These are phyloP conservation scores for Colletotrichum viniferum DNA, from an alignment of 2,329 filamentous ascomycete genomes.

Conservation along the genomic window DNA sequence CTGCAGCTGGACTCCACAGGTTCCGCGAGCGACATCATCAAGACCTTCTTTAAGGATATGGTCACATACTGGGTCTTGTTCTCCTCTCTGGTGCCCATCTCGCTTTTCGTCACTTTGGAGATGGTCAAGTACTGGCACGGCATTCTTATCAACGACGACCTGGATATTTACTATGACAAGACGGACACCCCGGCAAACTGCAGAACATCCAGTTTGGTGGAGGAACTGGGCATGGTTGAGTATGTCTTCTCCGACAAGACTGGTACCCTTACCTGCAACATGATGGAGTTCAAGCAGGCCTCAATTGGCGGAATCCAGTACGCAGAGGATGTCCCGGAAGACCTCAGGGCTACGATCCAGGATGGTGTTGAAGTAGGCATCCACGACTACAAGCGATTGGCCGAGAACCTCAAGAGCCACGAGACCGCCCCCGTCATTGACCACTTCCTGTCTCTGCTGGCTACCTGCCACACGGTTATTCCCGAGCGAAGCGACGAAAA, in stretches of 20 bases:
- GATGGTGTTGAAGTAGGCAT: conserved; percentile 81
- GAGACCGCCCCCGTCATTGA: conserved; percentile 60
- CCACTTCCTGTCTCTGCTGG: conserved; percentile 85
- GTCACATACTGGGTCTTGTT: conserved; percentile 99
- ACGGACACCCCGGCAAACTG: conserved; percentile 96
- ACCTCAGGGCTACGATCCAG: conserved; percentile 78
- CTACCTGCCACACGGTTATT: conserved; percentile 97
- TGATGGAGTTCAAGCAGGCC: conserved; percentile 98
- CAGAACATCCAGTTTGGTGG: conserved; percentile 92
- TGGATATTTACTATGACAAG: conserved; percentile 97
- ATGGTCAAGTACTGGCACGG: conserved; percentile 98
- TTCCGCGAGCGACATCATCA: conserved; percentile 58
- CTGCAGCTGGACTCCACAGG: conserved; percentile 69
- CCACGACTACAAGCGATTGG: conserved; percentile 80
- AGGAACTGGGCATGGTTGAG: conserved; percentile 97
- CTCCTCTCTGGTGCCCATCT: conserved; percentile 95
- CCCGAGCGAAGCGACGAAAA: conserved; percentile 84
- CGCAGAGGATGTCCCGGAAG: conserved; percentile 88
- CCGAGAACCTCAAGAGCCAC: conserved; percentile 69
- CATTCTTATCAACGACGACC: conserved; percentile 95
- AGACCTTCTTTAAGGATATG: conserved; percentile 90
- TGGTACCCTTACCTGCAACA: conserved; percentile 94
- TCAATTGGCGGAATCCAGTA: conserved; percentile 95
- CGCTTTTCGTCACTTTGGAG: conserved; percentile 96
- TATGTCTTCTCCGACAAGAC: conserved; percentile 99